Conservation (phyloP, 768 basidiomycete species). For the Omphalotus guepiniiformis region DNA sequence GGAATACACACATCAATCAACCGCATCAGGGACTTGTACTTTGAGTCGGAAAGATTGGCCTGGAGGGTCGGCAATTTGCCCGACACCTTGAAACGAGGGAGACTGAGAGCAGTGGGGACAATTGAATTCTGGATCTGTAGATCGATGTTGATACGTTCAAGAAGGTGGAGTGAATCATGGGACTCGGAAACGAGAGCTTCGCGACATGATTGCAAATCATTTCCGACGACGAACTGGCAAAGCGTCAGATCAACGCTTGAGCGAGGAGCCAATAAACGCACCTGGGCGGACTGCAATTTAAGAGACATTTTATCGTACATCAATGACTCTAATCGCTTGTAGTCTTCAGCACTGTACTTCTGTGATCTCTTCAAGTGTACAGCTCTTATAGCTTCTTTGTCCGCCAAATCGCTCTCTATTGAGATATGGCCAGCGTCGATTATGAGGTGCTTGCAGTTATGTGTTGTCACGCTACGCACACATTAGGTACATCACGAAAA, state of each 20-base stretch:
- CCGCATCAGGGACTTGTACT: conserved; percentile 90
- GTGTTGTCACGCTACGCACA: conserved; percentile 60
- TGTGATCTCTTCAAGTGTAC: conserved; percentile 81
- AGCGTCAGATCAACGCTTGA: conserved; percentile 27
- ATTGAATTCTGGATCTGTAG: conserved; percentile 92
- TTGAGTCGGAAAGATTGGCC: conserved; percentile 86
- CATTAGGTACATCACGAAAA: conserved; percentile 3
- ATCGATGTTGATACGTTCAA: conserved; percentile 90
- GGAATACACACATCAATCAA: conserved; percentile 90
- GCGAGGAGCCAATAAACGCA: conserved; percentile 26
- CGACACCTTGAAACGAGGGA: conserved; percentile 86
- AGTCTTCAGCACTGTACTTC: conserved; percentile 85
- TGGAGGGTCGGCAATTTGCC: conserved; percentile 85
- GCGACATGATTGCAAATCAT: conserved; percentile 76
- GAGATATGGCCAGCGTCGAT: conserved; percentile 97
- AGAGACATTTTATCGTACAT: conserved; percentile 94
- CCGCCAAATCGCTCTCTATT: conserved; percentile 84
- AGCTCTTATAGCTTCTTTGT: conserved; percentile 72
- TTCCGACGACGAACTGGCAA: conserved; percentile 84
- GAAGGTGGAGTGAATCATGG: conserved; percentile 67
- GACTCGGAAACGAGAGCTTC: conserved; percentile 63
- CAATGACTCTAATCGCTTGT: conserved; percentile 75
- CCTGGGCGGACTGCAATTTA: conserved; percentile 86
- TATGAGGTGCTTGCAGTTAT: conserved; percentile 79
- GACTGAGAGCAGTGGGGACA: conserved; percentile 72